A percentile compares a stretch with the other conserved stretches of the same genome.
phyloP scores from a whole-genome alignment of 2,329 filamentous ascomycete species.

The Ambrosiella beaveri region DNA sequence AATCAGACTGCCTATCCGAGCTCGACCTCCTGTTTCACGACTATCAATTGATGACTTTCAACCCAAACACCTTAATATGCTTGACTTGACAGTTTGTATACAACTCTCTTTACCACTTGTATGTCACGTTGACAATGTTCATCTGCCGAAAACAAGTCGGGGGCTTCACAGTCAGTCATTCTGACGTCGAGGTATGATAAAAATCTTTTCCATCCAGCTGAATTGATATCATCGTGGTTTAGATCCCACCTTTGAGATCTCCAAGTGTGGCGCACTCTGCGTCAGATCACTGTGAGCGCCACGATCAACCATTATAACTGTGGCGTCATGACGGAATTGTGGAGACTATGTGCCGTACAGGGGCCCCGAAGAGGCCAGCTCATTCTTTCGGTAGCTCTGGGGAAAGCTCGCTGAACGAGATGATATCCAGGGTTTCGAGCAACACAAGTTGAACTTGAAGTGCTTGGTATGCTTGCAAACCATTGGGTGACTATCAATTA shows the following conservation, averaged over 20 bases:
- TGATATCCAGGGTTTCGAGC: constrained; percentile 1
- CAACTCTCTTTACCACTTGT: too few relatives aligned
- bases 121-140: too few relatives aligned
- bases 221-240: neutral
- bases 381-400: constrained; percentile 10
- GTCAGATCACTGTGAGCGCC: neutral
- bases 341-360: neutral
- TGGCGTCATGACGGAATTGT: constrained; percentile 5
- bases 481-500: neutral
- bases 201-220: neutral
- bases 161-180: neutral
- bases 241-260: neutral
- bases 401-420: neutral
- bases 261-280: neutral
- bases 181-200: neutral
- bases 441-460: constrained; percentile 1
- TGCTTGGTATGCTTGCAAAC: neutral
- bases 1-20: too few relatives aligned
- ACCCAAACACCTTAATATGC: too few relatives aligned
- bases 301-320: neutral
- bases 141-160: neutral
- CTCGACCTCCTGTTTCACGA: too few relatives aligned
- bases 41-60: too few relatives aligned
- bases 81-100: too few relatives aligned
- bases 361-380: constrained; percentile 12